Evolutionary conservation across 257 asterid species (phyloP).

Genomic region (Lantana camara): DNA sequence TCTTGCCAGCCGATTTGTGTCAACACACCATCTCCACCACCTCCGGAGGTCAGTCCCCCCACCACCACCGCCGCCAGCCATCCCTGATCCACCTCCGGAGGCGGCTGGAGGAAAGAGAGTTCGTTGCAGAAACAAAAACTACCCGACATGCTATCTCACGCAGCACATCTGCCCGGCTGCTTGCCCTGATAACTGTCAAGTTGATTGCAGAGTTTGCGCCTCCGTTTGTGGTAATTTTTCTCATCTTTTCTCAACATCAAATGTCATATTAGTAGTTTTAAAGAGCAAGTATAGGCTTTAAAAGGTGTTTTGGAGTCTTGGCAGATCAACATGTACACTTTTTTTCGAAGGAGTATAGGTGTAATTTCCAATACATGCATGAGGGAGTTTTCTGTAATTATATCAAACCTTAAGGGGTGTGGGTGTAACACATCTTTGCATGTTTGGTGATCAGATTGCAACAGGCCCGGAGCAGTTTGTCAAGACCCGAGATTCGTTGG

Average conservation of each 20-base stretch:
- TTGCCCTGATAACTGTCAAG: constrained; percentile 56
- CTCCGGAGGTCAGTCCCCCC: constrained; percentile 18
- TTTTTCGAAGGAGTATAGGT: background rate
- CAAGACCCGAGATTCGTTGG: constrained; percentile 87
- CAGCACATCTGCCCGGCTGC: constrained; percentile 54
- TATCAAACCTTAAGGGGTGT: constrained; percentile 10
- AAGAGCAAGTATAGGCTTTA: too few relatives aligned
- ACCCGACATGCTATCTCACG: constrained; percentile 35
- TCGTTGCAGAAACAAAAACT: constrained; percentile 49
- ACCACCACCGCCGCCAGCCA: constrained; percentile 13
- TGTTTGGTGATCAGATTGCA: constrained; percentile 53
- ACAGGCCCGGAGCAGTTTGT: constrained; percentile 82
- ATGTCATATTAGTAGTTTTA: too few relatives aligned
- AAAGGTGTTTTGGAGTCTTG: too few relatives aligned
- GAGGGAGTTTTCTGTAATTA: too few relatives aligned
- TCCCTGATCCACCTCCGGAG: constrained; percentile 40
- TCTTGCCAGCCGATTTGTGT: constrained; percentile 51
- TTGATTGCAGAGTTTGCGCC: constrained; percentile 65
- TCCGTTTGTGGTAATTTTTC: constrained; percentile 68
- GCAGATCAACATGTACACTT: too few relatives aligned
- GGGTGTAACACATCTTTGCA: background rate
- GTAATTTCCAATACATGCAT: too few relatives aligned
- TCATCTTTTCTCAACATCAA: background rate
- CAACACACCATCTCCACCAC: constrained; percentile 24
- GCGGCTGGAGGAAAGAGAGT: constrained; percentile 48